Evolutionary conservation across 345 rosid genomes (phyloP).

Genomic region (Odontarrhena argentea): DNA sequence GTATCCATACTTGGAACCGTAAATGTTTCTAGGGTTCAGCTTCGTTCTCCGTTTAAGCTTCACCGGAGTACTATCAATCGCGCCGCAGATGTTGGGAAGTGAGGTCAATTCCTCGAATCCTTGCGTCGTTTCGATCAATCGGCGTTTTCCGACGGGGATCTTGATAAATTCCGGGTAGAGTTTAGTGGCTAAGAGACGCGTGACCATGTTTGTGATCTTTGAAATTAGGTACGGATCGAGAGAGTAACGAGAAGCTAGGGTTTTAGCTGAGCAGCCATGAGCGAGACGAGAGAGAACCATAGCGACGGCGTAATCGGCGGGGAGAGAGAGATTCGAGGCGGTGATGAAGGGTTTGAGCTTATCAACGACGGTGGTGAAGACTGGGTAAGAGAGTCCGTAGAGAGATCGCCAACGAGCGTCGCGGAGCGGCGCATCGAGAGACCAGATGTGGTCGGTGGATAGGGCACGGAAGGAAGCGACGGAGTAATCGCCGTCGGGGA

Average conservation of each 20-base stretch:
- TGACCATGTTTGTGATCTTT: conserved; percentile 93
- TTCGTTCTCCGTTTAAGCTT: conserved; percentile 55
- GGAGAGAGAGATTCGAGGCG: conserved; percentile 89
- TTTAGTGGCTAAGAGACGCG: conserved; percentile 85
- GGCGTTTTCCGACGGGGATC: conserved; percentile 81
- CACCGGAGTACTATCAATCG: conserved; percentile 77
- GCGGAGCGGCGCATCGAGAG: conserved; percentile 72
- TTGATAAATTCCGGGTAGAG: conserved; percentile 90
- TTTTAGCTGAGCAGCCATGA: conserved; percentile 75
- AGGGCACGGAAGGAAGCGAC: conserved; percentile 89
- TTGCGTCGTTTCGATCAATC: conserved; percentile 82
- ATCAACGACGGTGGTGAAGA: conserved; percentile 86
- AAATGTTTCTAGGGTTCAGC: conserved; percentile 47
- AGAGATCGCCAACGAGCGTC: conserved; percentile 91
- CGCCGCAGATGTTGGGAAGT: conserved; percentile 93
- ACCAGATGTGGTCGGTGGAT: conserved; percentile 88
- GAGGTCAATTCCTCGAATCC: conserved; percentile 89
- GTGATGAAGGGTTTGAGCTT: conserved; percentile 86
- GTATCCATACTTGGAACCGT: conserved; percentile 66
- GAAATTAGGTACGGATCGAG: conserved; percentile 91
- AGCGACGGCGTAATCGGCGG: conserved; percentile 93
- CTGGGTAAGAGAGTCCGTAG: conserved; percentile 87
- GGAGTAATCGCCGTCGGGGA: conserved; percentile 64
- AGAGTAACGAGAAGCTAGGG: conserved; percentile 71
- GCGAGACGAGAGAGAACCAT: conserved; percentile 90